Evolutionary conservation across 2,329 filamentous ascomycete species (phyloP).

Genomic region (Clarireedia homoeocarpa): DNA sequence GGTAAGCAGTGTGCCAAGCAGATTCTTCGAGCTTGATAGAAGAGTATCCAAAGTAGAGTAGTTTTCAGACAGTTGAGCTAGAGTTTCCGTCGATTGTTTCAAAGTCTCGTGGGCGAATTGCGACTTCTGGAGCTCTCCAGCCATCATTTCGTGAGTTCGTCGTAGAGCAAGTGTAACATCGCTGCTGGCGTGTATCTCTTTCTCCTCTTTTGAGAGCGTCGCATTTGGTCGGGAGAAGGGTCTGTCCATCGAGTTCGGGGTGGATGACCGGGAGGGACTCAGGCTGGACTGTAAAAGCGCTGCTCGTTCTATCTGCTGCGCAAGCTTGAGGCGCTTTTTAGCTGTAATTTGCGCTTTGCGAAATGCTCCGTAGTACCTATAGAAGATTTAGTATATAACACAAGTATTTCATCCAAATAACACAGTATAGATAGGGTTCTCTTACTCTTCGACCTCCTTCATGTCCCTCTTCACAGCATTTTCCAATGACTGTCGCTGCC

Average conservation of each 20-base stretch:
- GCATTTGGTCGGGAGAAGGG: constrained; percentile 13
- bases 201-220: constrained; percentile 52
- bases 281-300: constrained; percentile 55
- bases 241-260: constrained; percentile 32
- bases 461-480: constrained; percentile 59
- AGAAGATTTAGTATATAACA: not conserved
- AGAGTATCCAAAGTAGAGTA: constrained; percentile 76
- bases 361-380: constrained; percentile 46
- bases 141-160: constrained; percentile 80
- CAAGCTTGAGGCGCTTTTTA: constrained; percentile 64
- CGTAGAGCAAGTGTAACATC: constrained; percentile 81
- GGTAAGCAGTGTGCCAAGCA: constrained; percentile 71
- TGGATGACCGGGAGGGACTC: constrained; percentile 17
- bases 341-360: constrained; percentile 75
- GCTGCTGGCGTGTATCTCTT: constrained; percentile 64
- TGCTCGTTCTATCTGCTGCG: constrained; percentile 69
- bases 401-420: no score
- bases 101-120: constrained; percentile 87
- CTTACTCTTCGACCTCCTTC: constrained; percentile 65
- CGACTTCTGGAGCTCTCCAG: constrained; percentile 74
- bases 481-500: constrained; percentile 56
- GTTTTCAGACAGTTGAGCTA: constrained; percentile 71
- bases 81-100: constrained; percentile 71
- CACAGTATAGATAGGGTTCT: not conserved
- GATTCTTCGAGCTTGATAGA: constrained; percentile 62